These are phyloP conservation scores for Gymnopilus dilepis DNA, from an alignment of 768 basidiomycete genomes.

Conservation along the genomic window DNA sequence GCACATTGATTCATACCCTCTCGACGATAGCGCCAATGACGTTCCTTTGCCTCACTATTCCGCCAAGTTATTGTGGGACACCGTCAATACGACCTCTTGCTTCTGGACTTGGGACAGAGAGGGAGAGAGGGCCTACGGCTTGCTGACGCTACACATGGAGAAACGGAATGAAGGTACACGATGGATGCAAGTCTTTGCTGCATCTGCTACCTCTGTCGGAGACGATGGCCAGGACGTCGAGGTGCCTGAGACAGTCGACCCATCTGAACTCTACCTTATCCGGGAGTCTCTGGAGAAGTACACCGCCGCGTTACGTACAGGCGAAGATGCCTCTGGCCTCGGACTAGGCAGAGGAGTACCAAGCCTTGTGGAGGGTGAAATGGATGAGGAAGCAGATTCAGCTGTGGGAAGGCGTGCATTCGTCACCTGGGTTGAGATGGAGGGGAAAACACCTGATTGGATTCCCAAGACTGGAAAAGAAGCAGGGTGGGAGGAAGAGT, in stretches of 20 bases:
- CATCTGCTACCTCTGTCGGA: constrained; percentile 44
- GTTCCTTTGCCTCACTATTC: constrained; percentile 62
- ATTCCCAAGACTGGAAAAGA: constrained; percentile 20
- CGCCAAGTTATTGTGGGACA: constrained; percentile 76
- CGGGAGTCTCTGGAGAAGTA: constrained; percentile 88
- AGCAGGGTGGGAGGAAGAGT: constrained; percentile 36
- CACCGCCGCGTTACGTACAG: constrained; percentile 64
- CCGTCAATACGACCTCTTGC: constrained; percentile 76
- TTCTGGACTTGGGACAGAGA: constrained; percentile 94
- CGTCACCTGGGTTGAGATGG: constrained; percentile 68
- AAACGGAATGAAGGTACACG: constrained; percentile 83
- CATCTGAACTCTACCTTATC: constrained; percentile 79
- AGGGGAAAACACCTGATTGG: constrained; percentile 54
- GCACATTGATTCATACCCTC: constrained; percentile 51
- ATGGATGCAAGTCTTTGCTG: constrained; percentile 87
- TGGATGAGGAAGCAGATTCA: constrained; percentile 88
- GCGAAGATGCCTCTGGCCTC: constrained; percentile 63
- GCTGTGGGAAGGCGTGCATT: constrained; percentile 68
- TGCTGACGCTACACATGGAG: constrained; percentile 85
- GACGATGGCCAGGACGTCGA: constrained; percentile 55
- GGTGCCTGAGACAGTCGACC: constrained; percentile 88
- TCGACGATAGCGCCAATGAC: constrained; percentile 24
- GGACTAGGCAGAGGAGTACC: constrained; percentile 75
- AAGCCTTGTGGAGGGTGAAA: constrained; percentile 84
- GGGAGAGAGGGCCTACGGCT: constrained; percentile 66